Percentiles rank a stretch among this genome's conserved stretches.
Conservation (phyloP, 768 basidiomycete genomes). For the Coprinopsis sp. region DNA sequence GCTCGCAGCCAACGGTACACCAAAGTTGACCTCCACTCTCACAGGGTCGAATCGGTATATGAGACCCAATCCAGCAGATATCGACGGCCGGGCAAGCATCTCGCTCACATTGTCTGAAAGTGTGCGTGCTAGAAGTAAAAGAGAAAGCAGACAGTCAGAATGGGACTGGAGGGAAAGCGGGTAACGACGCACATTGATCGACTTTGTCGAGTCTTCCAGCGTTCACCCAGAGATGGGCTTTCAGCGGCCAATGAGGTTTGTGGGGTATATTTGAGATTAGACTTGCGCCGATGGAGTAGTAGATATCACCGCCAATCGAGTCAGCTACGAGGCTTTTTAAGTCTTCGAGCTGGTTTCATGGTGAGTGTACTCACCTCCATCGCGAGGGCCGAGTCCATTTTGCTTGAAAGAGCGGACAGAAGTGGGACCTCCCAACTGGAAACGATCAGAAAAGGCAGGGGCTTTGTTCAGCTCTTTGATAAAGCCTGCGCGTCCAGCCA, state of each 20-base stretch:
- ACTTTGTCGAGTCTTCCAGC: slow-evolving; percentile 68
- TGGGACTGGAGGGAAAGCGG: not conserved
- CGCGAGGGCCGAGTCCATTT: slow-evolving; percentile 74
- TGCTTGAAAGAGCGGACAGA: slow-evolving; percentile 74
- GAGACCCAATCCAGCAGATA: slow-evolving; percentile 79
- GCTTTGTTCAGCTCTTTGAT: slow-evolving; percentile 55
- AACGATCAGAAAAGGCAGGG: slow-evolving; percentile 71
- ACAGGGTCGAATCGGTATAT: slow-evolving; percentile 81
- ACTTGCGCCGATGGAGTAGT: slow-evolving; percentile 74
- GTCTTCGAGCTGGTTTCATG: not conserved
- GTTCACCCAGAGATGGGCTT: slow-evolving; percentile 76
- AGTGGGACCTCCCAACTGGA: slow-evolving; percentile 89
- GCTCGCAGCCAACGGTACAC: slow-evolving; percentile 70
- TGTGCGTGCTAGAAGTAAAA: slow-evolving; percentile 11
- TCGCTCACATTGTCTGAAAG: slow-evolving; percentile 32
- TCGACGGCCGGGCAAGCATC: slow-evolving; percentile 52
- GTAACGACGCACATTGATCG: slow-evolving; percentile 44
- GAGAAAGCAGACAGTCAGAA: not conserved
- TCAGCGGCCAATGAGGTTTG: slow-evolving; percentile 81
- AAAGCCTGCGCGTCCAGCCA: slow-evolving; percentile 68
- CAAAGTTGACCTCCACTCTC: slow-evolving; percentile 85
- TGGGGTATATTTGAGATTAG: slow-evolving; percentile 68
- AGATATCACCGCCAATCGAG: slow-evolving; percentile 77
- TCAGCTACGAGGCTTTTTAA: slow-evolving; percentile 47
- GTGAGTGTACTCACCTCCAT: slow-evolving; percentile 48